Base-by-base conservation (phyloP, 306 rosid genomes). In the Lupinus albus region DNA sequence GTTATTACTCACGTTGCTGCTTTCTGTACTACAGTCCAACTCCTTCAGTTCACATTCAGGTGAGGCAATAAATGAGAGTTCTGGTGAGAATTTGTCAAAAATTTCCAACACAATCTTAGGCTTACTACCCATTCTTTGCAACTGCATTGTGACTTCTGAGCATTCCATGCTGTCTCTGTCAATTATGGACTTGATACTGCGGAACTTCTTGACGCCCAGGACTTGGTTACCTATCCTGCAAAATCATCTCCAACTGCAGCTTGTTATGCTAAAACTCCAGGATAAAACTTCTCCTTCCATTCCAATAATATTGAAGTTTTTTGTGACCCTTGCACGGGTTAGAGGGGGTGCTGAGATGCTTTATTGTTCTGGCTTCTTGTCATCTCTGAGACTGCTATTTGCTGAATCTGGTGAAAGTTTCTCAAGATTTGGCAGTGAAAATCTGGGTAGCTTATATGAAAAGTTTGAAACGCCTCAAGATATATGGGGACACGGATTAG, bases 301-400 rank as follows among this genome's bases (percentile, higher is more conserved):
- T 73, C 95, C 88, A 16, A 68, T 80, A 68, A 71, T 86, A 59
- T 53, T 93, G 89, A 89, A 86, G 78, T 93, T 89, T 84, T 80
- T 93, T 75, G 73, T 93, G 83, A 87, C 98, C 67, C 80, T 93
- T 54, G 89, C 95, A 50, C 93, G 78, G 66, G 87, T 91, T 44
- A 86, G 82, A 72, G 97, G 82, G 79, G 97, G 97, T 73, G 96
- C 98, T 58, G 95, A 86, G 71, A 80, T 93, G 91, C 98, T 93
- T 69, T 77, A 83, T 66, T 53, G 64, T 75, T 71, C 81, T 67
- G 96, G 97, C 38, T 82, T 93, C 83, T 76, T 87, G 64, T 84
- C 91, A 5, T 83, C 91, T 67, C 78, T 93, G 64, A 85, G 87
- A 78, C 72, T 82, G 60, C 72, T 93, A 67, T 86, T 88, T 61